Conservation (phyloP, 2,329 filamentous ascomycete species). For the Aspergillus pseudoglaucus region DNA sequence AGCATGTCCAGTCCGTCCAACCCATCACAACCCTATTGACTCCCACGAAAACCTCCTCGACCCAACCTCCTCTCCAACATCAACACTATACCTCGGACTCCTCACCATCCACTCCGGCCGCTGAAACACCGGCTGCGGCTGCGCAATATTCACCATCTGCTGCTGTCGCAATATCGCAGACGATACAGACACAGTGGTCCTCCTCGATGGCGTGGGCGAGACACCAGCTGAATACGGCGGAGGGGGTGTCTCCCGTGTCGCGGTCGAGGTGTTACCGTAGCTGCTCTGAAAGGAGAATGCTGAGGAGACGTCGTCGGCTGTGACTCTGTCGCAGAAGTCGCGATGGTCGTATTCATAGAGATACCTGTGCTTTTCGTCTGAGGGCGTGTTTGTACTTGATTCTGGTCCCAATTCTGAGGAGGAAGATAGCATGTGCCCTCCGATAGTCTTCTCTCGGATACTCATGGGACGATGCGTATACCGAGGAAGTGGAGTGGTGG, state of each 20-base stretch:
- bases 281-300: slow-evolving; percentile 38
- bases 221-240: slow-evolving; percentile 34
- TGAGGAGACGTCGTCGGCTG: slow-evolving; percentile 33
- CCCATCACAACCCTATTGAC: slow-evolving; percentile 4
- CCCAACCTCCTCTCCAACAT: slow-evolving; percentile 1
- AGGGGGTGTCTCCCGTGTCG: slow-evolving; percentile 37
- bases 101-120: slow-evolving; percentile 6
- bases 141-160: slow-evolving; percentile 22
- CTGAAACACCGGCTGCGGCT: slow-evolving; percentile 19
- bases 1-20: not conserved
- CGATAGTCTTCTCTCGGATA: slow-evolving; percentile 35
- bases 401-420: slow-evolving; percentile 7
- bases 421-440: slow-evolving; percentile 24
- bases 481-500: slow-evolving; percentile 31
- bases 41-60: slow-evolving; percentile 21
- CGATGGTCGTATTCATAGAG: not conserved
- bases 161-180: slow-evolving; percentile 8
- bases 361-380: not conserved
- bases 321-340: too few species aligned
- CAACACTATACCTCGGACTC: slow-evolving; percentile 2
- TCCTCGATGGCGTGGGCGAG: slow-evolving; percentile 25
- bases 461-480: slow-evolving; percentile 36
- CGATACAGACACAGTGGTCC: slow-evolving; percentile 29
- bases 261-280: slow-evolving; percentile 40
- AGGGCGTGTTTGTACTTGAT: not conserved